Percentiles rank a stretch among this genome's conserved stretches.
phyloP scores from a whole-genome alignment of 108 stramenopile species.

The Pelagomonas calceolata region DNA sequence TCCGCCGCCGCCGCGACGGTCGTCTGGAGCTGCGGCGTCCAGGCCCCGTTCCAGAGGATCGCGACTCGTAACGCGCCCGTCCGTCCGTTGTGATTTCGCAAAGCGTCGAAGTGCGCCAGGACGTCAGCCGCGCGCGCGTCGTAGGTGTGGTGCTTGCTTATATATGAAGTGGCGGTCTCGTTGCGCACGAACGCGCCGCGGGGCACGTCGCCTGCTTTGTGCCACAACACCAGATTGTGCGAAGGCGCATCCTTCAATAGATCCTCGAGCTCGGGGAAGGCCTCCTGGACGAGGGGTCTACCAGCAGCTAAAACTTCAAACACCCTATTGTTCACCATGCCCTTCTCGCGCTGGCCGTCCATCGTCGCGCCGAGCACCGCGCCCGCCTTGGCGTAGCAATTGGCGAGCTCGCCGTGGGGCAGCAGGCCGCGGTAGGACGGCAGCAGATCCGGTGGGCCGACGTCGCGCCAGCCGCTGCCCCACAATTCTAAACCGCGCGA shows the following conservation, averaged over 20 bases:
- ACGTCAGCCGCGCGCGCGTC: neutral
- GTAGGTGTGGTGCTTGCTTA: neutral
- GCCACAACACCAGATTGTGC: neutral
- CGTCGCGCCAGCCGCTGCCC: slow-evolving; percentile 23
- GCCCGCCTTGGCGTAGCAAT: slow-evolving; percentile 21
- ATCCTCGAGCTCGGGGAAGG: slow-evolving; percentile 24
- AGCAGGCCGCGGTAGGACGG: slow-evolving; percentile 8
- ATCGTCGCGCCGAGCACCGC: slow-evolving; percentile 31
- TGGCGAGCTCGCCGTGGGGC: slow-evolving; percentile 19
- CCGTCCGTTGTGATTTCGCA: neutral
- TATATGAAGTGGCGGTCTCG: neutral
- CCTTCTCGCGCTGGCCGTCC: slow-evolving; percentile 28
- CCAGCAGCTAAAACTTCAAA: slow-evolving; percentile 34
- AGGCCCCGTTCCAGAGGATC: neutral
- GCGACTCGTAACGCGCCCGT: neutral
- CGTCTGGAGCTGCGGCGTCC: neutral
- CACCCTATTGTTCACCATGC: slow-evolving; percentile 40
- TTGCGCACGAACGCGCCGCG: neutral
- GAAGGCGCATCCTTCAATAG: slow-evolving; percentile 12
- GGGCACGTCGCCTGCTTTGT: neutral
- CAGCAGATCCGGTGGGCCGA: neutral
- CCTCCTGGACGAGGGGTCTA: slow-evolving; percentile 24
- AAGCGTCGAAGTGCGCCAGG: neutral
- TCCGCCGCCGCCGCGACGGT: neutral
- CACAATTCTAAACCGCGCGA: slow-evolving; percentile 25